Conservation (phyloP, 2,329 filamentous ascomycete genomes). For the Madurella fahalii region DNA sequence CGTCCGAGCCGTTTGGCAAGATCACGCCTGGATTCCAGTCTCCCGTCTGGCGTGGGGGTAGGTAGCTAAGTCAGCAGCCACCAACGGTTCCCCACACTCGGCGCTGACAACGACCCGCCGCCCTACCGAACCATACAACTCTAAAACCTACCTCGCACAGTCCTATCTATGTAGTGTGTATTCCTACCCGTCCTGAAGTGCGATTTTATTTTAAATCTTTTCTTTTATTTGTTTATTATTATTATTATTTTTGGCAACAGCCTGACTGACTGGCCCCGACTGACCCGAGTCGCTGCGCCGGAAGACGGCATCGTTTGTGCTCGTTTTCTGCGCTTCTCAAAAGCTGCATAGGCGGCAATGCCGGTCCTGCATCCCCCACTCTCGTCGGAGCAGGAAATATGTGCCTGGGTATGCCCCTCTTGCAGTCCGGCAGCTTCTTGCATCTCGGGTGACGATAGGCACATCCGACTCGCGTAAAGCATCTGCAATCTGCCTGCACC, state of each 20-base stretch:
- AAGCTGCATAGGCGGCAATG: background rate
- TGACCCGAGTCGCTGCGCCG: background rate
- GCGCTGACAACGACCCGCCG: background rate
- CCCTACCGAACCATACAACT: no score
- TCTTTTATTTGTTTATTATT: no score
- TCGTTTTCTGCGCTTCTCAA: background rate
- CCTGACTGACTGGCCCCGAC: no score
- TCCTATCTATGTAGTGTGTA: no score
- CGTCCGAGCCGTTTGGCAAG: constrained; percentile 11
- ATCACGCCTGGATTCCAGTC: constrained; percentile 9
- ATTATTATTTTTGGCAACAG: no score
- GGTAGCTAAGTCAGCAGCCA: background rate
- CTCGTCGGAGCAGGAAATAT: background rate
- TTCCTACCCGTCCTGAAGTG: no score
- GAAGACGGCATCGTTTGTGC: background rate
- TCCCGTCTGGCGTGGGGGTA: constrained; percentile 17
- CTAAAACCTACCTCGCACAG: no score
- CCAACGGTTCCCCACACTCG: background rate
- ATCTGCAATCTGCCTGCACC: no score
- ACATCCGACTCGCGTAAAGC: background rate
- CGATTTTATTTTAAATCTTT: no score
- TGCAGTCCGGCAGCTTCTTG: background rate
- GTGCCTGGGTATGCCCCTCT: background rate
- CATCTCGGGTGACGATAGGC: constrained; percentile 2
- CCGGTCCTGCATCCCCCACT: constrained; percentile 4